phyloP scores from a whole-genome alignment of 1,284 basidiomycete genomes.

The Austroboletus novae-zelandiae region DNA sequence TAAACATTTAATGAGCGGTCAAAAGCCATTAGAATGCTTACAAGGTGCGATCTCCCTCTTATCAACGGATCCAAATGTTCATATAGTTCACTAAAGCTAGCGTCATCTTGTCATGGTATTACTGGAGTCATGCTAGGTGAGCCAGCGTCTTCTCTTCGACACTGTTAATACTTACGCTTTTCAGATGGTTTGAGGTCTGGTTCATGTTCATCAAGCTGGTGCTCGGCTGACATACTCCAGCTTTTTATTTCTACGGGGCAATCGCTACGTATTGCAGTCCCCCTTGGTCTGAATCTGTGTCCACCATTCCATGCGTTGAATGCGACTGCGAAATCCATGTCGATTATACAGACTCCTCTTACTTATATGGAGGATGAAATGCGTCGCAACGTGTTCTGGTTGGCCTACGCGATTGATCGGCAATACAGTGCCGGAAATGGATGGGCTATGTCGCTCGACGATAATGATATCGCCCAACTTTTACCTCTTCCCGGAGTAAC shows the following conservation, averaged over 20 bases:
- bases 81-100: conserved; percentile 41
- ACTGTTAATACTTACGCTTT: neutral
- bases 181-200: conserved; percentile 70
- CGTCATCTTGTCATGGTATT: conserved; percentile 66
- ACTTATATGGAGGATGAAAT: conserved; percentile 68
- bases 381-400: conserved; percentile 70
- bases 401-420: conserved; percentile 65
- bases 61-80: neutral
- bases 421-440: conserved; percentile 65
- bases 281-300: conserved; percentile 65
- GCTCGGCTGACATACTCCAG: conserved; percentile 35
- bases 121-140: conserved; percentile 68
- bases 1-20: conserved; percentile 47
- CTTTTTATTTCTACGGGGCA: conserved; percentile 58
- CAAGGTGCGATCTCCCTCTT: conserved; percentile 46
- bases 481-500: conserved; percentile 61
- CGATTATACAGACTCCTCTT: conserved; percentile 55
- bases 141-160: conserved; percentile 7
- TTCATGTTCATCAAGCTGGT: neutral
- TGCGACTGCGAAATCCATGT: conserved; percentile 49
- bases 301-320: conserved; percentile 66
- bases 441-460: conserved; percentile 70
- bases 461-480: conserved; percentile 67
- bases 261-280: conserved; percentile 57
- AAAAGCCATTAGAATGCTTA: conserved; percentile 56